Percentiles rank a stretch among this genome's conserved stretches.
Conservation (phyloP, 1,284 basidiomycete genomes). For the Pulchroboletus neoregius region DNA sequence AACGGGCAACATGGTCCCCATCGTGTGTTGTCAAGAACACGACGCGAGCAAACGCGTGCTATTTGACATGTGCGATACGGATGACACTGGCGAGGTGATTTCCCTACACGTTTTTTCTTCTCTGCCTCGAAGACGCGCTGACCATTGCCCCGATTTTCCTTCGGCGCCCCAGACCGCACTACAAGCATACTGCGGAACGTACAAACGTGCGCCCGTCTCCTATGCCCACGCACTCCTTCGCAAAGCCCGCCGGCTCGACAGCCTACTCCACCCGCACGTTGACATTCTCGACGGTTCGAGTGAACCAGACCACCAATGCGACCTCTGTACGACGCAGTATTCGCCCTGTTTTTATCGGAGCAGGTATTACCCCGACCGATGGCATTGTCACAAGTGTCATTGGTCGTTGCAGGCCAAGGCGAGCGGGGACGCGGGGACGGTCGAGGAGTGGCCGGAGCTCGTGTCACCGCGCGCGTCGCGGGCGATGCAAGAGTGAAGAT, state of each 20-base stretch:
- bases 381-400: conserved; percentile 59
- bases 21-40: conserved; percentile 83
- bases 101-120: neutral
- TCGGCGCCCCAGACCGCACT: conserved; percentile 62
- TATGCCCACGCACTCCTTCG: conserved; percentile 80
- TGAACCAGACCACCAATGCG: conserved; percentile 30
- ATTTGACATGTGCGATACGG: conserved; percentile 80
- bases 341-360: conserved; percentile 40
- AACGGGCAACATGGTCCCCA: conserved; percentile 76
- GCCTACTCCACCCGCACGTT: conserved; percentile 41
- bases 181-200: conserved; percentile 78
- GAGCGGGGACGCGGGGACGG: neutral
- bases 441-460: conserved; percentile 19
- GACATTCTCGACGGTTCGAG: conserved; percentile 11
- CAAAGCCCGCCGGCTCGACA: conserved; percentile 80
- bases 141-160: neutral
- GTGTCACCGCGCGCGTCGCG: conserved; percentile 10
- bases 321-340: conserved; percentile 35
- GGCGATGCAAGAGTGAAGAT: conserved; percentile 23
- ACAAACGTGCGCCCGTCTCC: conserved; percentile 72
- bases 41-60: conserved; percentile 62
- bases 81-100: conserved; percentile 72
- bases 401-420: conserved; percentile 27
- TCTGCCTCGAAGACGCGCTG: conserved; percentile 4
- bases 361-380: conserved; percentile 26